Conservation (phyloP, 2,329 filamentous ascomycete genomes). For the Phoma sp. region DNA sequence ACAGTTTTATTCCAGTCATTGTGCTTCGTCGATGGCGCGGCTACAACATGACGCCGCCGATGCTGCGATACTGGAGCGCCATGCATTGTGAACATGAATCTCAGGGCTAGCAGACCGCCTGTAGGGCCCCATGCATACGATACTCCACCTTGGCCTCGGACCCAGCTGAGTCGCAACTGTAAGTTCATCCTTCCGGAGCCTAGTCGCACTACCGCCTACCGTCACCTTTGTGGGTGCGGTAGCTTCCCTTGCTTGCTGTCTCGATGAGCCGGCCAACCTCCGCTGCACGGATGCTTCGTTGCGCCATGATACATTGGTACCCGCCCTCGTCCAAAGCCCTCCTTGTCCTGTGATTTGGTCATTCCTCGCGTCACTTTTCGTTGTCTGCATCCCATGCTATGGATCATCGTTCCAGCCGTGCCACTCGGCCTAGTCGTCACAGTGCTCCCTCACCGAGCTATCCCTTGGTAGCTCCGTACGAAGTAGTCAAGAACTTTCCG, state of each 20-base stretch:
- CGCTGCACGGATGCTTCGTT: slow-evolving; percentile 49
- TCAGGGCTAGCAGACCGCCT: slow-evolving; percentile 44
- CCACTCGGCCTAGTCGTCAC: slow-evolving; percentile 45
- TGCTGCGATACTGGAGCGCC: slow-evolving; percentile 21
- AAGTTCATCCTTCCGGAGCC: slow-evolving; percentile 30
- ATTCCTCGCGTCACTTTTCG: slow-evolving; percentile 44
- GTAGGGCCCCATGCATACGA: slow-evolving; percentile 41
- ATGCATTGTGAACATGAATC: slow-evolving; percentile 35
- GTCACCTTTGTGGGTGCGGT: slow-evolving; percentile 34
- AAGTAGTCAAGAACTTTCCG: slow-evolving; percentile 38
- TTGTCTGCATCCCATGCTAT: slow-evolving; percentile 41
- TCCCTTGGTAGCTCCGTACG: slow-evolving; percentile 41
- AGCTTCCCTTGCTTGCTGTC: slow-evolving; percentile 34
- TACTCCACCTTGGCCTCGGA: slow-evolving; percentile 32
- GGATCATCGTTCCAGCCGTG: slow-evolving; percentile 49
- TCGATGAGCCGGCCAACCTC: slow-evolving; percentile 38
- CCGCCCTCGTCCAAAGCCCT: slow-evolving; percentile 38
- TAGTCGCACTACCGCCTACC: slow-evolving; percentile 42
- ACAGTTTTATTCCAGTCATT: slow-evolving; percentile 29
- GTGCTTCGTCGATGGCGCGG: slow-evolving; percentile 36
- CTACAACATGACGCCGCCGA: slow-evolving; percentile 41
- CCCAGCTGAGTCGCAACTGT: slow-evolving; percentile 45
- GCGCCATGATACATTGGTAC: slow-evolving; percentile 51
- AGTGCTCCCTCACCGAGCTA: slow-evolving; percentile 44
- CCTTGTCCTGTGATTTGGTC: slow-evolving; percentile 44